A percentile compares a stretch with the other conserved stretches of the same genome.
Evolutionary conservation across 2,329 filamentous ascomycete genomes (phyloP).

Genomic region (Talaromyces sp.): DNA sequence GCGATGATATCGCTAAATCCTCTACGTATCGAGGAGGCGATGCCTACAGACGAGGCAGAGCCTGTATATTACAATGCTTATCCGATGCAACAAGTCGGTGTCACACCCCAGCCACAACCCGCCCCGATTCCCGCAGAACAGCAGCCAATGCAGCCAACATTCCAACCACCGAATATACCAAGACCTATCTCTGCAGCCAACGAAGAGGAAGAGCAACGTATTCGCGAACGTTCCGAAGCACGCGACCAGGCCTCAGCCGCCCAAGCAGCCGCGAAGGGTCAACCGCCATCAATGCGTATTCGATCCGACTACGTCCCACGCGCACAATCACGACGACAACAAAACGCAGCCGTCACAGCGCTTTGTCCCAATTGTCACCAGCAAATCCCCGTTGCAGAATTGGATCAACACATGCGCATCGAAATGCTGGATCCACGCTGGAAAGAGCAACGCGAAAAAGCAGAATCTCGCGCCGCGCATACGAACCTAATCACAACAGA

Average conservation of each 20-base stretch:
- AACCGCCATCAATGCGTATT: slow-evolving; percentile 68
- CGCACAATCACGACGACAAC: slow-evolving; percentile 66
- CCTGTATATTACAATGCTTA: slow-evolving; percentile 51
- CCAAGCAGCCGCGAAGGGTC: slow-evolving; percentile 64
- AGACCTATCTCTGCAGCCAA: slow-evolving; percentile 39
- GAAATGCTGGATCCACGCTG: slow-evolving; percentile 89
- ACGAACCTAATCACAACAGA: slow-evolving; percentile 83
- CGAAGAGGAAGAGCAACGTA: slow-evolving; percentile 59
- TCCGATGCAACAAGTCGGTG: slow-evolving; percentile 35
- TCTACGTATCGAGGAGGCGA: slow-evolving; percentile 86
- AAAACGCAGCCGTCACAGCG: slow-evolving; percentile 57
- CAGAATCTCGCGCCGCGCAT: slow-evolving; percentile 74
- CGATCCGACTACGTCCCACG: slow-evolving; percentile 88
- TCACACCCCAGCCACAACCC: slow-evolving; percentile 34
- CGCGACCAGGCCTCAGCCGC: slow-evolving; percentile 66
- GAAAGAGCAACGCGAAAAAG: slow-evolving; percentile 92
- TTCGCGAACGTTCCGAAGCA: slow-evolving; percentile 52
- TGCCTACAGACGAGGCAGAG: slow-evolving; percentile 68
- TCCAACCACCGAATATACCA: slow-evolving; percentile 30
- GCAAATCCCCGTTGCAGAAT: slow-evolving; percentile 77
- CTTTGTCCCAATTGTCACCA: slow-evolving; percentile 92
- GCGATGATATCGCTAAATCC: slow-evolving; percentile 81
- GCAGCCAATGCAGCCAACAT: slow-evolving; percentile 18
- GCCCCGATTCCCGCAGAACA: slow-evolving; percentile 17
- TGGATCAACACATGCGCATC: slow-evolving; percentile 90